These are phyloP conservation scores for Colletotrichum lindemuthianum DNA, from an alignment of 2,329 filamentous ascomycete species.

Conservation along the genomic window DNA sequence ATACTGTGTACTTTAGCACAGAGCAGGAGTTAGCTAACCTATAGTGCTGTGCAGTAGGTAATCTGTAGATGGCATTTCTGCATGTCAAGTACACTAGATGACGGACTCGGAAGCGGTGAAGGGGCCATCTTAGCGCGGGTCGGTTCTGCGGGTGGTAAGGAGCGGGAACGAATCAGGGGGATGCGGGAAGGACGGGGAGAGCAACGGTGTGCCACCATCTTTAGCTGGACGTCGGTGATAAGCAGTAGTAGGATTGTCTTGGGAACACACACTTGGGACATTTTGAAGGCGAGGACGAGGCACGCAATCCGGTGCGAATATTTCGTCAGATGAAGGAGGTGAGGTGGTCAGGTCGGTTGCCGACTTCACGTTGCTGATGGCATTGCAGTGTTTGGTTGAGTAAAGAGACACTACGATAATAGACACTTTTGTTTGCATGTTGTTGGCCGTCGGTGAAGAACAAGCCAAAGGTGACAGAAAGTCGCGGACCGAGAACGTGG, in stretches of 20 bases:
- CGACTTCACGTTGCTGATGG: too few relatives aligned
- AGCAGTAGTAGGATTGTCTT: too few relatives aligned
- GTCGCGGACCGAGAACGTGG: slow-evolving; percentile 23
- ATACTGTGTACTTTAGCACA: too few relatives aligned
- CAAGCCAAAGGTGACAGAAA: slow-evolving; percentile 1
- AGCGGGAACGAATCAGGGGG: slow-evolving; percentile 26
- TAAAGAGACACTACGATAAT: neutral
- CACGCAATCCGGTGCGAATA: too few relatives aligned
- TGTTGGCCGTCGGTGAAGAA: slow-evolving; percentile 22
- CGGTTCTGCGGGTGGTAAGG: slow-evolving; percentile 24
- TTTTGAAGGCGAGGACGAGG: too few relatives aligned
- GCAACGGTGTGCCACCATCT: slow-evolving; percentile 6
- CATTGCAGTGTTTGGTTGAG: too few relatives aligned
- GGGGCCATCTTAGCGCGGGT: slow-evolving; percentile 18
- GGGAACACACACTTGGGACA: too few relatives aligned
- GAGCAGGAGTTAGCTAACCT: neutral
- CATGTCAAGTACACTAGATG: neutral
- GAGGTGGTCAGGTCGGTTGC: too few relatives aligned
- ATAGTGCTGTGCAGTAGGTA: neutral
- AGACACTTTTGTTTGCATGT: neutral
- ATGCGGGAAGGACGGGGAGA: slow-evolving; percentile 15
- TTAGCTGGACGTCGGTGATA: too few relatives aligned
- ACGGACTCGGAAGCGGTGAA: slow-evolving; percentile 21
- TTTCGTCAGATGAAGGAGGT: too few relatives aligned
- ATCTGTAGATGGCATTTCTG: neutral